Evolutionary conservation across 768 basidiomycete species (phyloP).

Genomic region (Melanogaster broomeanus): DNA sequence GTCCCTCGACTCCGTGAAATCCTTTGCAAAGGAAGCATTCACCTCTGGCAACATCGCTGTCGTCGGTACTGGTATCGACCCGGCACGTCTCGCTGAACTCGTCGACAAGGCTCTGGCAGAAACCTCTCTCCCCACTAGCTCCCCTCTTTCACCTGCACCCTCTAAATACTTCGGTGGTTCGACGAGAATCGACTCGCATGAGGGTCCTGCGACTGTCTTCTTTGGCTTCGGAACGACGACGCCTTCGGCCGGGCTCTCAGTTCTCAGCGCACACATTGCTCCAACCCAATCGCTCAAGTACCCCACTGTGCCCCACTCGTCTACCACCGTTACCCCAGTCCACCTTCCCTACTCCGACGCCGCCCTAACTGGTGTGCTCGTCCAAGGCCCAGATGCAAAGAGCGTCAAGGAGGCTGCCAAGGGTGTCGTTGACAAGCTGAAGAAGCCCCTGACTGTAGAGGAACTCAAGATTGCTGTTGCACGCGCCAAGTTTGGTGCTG

Average conservation of each 20-base stretch:
- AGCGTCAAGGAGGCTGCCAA: constrained; percentile 69
- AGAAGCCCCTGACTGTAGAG: constrained; percentile 59
- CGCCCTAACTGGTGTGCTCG: constrained; percentile 77
- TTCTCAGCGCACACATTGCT: constrained; percentile 79
- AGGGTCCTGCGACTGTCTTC: constrained; percentile 74
- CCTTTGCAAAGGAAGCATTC: constrained; percentile 74
- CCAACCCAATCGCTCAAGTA: constrained; percentile 85
- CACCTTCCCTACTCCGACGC: constrained; percentile 93
- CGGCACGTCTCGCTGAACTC: constrained; percentile 65
- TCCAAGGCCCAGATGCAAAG: constrained; percentile 66
- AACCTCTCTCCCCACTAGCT: constrained; percentile 32
- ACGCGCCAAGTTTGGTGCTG: constrained; percentile 86
- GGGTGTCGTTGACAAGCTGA: constrained; percentile 67
- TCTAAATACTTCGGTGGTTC: constrained; percentile 83
- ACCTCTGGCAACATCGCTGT: constrained; percentile 80
- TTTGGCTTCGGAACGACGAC: constrained; percentile 84
- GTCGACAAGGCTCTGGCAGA: constrained; percentile 66
- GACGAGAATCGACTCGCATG: constrained; percentile 66
- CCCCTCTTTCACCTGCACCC: constrained; percentile 29
- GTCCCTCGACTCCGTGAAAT: constrained; percentile 68
- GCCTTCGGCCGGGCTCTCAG: constrained; percentile 70
- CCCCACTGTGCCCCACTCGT: constrained; percentile 61
- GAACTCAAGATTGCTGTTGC: constrained; percentile 80
- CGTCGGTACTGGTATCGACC: constrained; percentile 84
- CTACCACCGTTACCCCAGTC: constrained; percentile 69